Evolutionary conservation across 352 stramenopile species (phyloP).

Genomic region (Pythium monospermum): DNA sequence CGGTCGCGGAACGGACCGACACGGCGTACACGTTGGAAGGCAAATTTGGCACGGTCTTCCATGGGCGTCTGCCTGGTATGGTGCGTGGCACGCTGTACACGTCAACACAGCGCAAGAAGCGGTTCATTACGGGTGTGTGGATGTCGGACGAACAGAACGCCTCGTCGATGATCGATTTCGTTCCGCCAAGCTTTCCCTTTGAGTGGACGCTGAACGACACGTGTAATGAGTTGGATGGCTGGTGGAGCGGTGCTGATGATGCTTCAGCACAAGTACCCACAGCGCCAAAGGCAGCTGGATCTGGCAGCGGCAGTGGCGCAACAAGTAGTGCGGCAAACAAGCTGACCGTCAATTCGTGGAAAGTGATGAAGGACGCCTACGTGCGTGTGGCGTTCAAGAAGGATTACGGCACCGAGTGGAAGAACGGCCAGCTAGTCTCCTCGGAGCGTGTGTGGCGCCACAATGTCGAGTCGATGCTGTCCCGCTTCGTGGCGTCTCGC

Average conservation of each 20-base stretch:
- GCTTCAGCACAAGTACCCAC: slow-evolving; percentile 8
- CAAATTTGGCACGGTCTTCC: slow-evolving; percentile 71
- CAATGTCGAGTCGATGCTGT: slow-evolving; percentile 78
- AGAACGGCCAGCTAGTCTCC: slow-evolving; percentile 64
- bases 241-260: slow-evolving; percentile 63
- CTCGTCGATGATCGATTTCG: slow-evolving; percentile 54
- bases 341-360: slow-evolving; percentile 40
- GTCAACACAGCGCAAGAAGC: slow-evolving; percentile 21
- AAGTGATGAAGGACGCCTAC: slow-evolving; percentile 79
- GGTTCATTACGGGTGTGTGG: slow-evolving; percentile 62
- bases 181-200: slow-evolving; percentile 63
- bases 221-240: slow-evolving; percentile 58
- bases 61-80: slow-evolving; percentile 50
- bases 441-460: slow-evolving; percentile 84
- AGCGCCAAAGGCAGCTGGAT: neutral
- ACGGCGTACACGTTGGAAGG: slow-evolving; percentile 49
- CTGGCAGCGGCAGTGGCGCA: slow-evolving; percentile 2
- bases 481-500: slow-evolving; percentile 69
- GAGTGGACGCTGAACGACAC: slow-evolving; percentile 51
- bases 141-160: slow-evolving; percentile 38
- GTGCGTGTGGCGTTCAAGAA: slow-evolving; percentile 88
- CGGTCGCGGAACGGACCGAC: slow-evolving; percentile 47
- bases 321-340: slow-evolving; percentile 2
- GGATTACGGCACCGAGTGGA: slow-evolving; percentile 86
- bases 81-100: slow-evolving; percentile 52